Percentiles rank a stretch among this genome's conserved stretches.
Evolutionary conservation across 1,284 basidiomycete genomes (phyloP).

Genomic region (Fomitiporia mediterranea): DNA sequence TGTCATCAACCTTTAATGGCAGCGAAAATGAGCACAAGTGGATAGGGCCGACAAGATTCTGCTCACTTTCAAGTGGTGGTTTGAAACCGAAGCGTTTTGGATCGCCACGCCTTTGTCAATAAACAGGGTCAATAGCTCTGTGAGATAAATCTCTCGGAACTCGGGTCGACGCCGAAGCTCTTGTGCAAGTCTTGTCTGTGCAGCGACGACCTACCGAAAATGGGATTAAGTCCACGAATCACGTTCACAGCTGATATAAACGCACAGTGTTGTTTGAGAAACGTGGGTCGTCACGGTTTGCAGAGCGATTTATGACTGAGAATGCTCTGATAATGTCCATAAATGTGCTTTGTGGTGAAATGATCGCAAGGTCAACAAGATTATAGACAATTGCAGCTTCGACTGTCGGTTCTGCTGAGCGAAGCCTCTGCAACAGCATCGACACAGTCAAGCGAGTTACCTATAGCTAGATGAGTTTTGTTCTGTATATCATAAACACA

Average conservation of each 20-base stretch:
- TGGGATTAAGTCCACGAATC: conserved; percentile 11
- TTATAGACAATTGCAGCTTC: conserved; percentile 91
- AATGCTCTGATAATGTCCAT: conserved; percentile 83
- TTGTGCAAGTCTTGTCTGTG: conserved; percentile 83
- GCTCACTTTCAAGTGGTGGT: conserved; percentile 59
- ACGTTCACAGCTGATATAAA: background rate
- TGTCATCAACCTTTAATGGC: conserved; percentile 61
- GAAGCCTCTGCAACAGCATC: conserved; percentile 87
- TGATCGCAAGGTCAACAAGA: conserved; percentile 84
- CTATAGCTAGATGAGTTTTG: conserved; percentile 31
- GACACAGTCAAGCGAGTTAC: conserved; percentile 85
- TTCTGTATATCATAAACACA: conserved; percentile 4
- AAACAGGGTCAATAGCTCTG: conserved; percentile 83
- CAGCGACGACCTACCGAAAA: conserved; percentile 63
- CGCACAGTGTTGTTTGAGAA: conserved; percentile 81
- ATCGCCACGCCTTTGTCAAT: conserved; percentile 90
- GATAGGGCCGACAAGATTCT: conserved; percentile 10
- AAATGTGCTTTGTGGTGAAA: conserved; percentile 74
- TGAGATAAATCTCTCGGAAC: conserved; percentile 75
- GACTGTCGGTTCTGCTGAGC: conserved; percentile 77
- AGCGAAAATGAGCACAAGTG: conserved; percentile 13
- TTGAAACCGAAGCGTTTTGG: conserved; percentile 70
- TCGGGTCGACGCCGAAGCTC: conserved; percentile 70
- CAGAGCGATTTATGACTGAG: conserved; percentile 79
- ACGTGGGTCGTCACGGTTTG: conserved; percentile 80